Conservation (phyloP, 2,329 filamentous ascomycete species). For the Corynespora cassiicola region DNA sequence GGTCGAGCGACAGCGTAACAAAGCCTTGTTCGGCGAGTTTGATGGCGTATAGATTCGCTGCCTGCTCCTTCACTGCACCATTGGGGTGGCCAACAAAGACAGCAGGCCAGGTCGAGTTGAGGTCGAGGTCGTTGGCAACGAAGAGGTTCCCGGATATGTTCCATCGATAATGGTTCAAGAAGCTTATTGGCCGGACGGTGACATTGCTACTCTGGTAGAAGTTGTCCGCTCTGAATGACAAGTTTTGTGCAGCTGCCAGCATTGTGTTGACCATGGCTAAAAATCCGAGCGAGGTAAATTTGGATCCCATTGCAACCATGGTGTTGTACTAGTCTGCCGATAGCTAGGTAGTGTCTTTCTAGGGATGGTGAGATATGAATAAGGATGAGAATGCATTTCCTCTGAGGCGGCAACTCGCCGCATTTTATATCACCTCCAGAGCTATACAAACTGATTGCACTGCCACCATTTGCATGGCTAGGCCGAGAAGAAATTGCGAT, state of each 20-base stretch:
- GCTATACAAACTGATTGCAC: too few relatives aligned
- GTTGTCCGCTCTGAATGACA: conserved; percentile 20
- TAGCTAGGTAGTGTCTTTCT: too few relatives aligned
- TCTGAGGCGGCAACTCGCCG: too few relatives aligned
- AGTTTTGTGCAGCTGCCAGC: conserved; percentile 14
- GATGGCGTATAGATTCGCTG: conserved; percentile 37
- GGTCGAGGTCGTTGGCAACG: conserved; percentile 9
- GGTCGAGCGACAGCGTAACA: conserved; percentile 29
- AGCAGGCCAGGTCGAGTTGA: conserved; percentile 14
- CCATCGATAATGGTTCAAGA: conserved; percentile 13
- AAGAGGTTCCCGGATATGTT: conserved; percentile 19
- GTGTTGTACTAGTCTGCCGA: too few relatives aligned
- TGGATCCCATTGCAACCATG: too few relatives aligned
- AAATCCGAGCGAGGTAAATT: too few relatives aligned
- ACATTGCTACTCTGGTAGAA: conserved; percentile 20
- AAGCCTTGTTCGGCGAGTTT: conserved; percentile 36
- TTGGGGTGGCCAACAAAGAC: conserved; percentile 36
- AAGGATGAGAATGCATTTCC: too few relatives aligned
- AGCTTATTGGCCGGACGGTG: conserved; percentile 14
- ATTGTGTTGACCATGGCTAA: conserved; percentile 1
- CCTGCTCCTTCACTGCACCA: conserved; percentile 40
- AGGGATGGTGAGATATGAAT: too few relatives aligned
- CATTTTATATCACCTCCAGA: too few relatives aligned
- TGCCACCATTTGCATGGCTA: too few relatives aligned
- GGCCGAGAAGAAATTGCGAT: too few relatives aligned